Evolutionary conservation across 441 rosid genomes (phyloP).

Genomic region (Sinapis alba): DNA sequence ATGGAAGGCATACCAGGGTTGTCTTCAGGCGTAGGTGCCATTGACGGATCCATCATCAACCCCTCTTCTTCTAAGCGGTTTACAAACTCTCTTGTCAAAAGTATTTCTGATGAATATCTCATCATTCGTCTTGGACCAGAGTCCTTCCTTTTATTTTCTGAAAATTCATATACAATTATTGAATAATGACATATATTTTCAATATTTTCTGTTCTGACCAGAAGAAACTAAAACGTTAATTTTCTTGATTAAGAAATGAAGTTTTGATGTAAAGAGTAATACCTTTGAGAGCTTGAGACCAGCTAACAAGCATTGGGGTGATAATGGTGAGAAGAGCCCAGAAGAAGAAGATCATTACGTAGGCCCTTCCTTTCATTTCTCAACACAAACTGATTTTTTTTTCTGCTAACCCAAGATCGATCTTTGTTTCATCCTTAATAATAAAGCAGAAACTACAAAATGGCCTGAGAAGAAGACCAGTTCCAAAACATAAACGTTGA

Average conservation of each 20-base stretch:
- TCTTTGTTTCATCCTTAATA: conserved; percentile 30
- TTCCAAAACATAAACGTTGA: conserved; percentile 27
- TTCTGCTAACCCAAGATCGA: conserved; percentile 1
- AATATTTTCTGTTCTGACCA: background rate
- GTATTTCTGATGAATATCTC: conserved; percentile 32
- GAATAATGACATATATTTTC: background rate
- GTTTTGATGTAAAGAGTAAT: background rate
- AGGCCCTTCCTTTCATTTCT: conserved; percentile 71
- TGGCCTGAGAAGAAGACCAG: conserved; percentile 31
- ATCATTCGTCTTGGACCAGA: conserved; percentile 33
- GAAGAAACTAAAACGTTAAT: background rate
- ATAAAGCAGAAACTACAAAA: conserved; percentile 31
- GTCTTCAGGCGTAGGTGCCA: conserved; percentile 31
- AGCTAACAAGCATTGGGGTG: conserved; percentile 77
- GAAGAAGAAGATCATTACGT: conserved; percentile 77
- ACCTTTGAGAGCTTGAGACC: conserved; percentile 71
- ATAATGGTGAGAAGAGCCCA: conserved; percentile 85
- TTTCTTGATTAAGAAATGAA: background rate
- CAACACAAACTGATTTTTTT: background rate
- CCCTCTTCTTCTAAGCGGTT: conserved; percentile 16
- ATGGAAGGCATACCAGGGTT: background rate
- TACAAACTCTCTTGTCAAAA: conserved; percentile 17
- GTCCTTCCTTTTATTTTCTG: conserved; percentile 21
- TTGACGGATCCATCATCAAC: conserved; percentile 17
- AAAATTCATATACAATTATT: background rate